phyloP scores from a whole-genome alignment of 2,329 filamentous ascomycete genomes.

The Colletotrichum echinochloae region DNA sequence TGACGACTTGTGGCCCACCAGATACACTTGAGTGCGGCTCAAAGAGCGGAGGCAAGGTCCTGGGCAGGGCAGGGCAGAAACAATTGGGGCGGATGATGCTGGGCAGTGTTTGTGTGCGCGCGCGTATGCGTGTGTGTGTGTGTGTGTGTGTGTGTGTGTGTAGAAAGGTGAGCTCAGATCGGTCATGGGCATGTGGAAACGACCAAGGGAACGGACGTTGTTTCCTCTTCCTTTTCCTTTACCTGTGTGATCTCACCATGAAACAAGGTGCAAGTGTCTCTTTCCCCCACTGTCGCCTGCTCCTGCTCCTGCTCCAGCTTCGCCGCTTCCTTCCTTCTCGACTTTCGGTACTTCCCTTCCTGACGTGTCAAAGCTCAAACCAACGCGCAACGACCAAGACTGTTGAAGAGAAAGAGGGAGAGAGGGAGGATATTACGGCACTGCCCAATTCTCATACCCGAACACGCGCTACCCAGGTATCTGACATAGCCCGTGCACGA shows the following conservation, averaged over 20 bases:
- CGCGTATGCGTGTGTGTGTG: background rate
- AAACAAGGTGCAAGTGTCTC: slow-evolving; percentile 25
- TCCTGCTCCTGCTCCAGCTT: background rate
- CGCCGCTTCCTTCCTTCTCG: background rate
- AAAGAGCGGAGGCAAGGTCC: background rate
- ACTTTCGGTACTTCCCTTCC: background rate
- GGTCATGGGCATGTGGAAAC: slow-evolving; percentile 29
- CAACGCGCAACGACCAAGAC: slow-evolving; percentile 6
- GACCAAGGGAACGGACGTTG: slow-evolving; percentile 37
- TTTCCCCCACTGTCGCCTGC: background rate
- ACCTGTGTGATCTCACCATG: slow-evolving; percentile 35
- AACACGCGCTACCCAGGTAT: slow-evolving; percentile 28
- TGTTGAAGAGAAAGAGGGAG: background rate
- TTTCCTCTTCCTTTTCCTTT: slow-evolving; percentile 34
- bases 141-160: slow-evolving; percentile 1
- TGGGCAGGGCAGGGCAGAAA: too few relatives aligned
- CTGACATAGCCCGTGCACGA: slow-evolving; percentile 38
- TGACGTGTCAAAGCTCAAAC: slow-evolving; percentile 1
- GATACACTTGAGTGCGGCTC: background rate
- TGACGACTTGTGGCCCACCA: background rate
- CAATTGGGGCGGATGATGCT: background rate
- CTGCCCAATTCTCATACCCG: slow-evolving; percentile 19
- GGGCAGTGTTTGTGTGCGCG: background rate
- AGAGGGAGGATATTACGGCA: background rate
- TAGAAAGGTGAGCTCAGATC: slow-evolving; percentile 2